Evolutionary conservation across 2,329 filamentous ascomycete genomes (phyloP).

Genomic region (Cladorrhinum sp.): DNA sequence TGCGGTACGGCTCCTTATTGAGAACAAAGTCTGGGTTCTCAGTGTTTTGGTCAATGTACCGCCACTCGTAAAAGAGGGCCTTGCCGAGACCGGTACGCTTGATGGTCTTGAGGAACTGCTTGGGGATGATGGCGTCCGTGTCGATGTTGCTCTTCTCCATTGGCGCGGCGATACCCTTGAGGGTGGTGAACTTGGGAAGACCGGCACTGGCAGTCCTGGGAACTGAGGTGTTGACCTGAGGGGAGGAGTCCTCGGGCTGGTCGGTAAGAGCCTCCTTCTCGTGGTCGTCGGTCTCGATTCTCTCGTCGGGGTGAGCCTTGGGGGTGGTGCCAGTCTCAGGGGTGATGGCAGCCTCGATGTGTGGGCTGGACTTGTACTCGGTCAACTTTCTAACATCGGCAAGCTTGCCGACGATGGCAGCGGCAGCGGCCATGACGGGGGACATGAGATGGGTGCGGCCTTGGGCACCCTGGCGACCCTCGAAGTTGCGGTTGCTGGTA

Average conservation of each 20-base stretch:
- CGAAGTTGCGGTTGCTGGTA: slow-evolving; percentile 96
- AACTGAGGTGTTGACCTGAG: slow-evolving; percentile 61
- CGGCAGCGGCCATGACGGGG: slow-evolving; percentile 91
- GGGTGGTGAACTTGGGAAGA: slow-evolving; percentile 76
- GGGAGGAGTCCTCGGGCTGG: slow-evolving; percentile 59
- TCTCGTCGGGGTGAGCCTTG: slow-evolving; percentile 52
- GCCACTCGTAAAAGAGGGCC: slow-evolving; percentile 82
- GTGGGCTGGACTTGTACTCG: slow-evolving; percentile 54
- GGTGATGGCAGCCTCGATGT: slow-evolving; percentile 56
- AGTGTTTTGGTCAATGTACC: slow-evolving; percentile 69
- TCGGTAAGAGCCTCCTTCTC: slow-evolving; percentile 54
- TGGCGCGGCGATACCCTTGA: slow-evolving; percentile 84
- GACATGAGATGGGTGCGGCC: slow-evolving; percentile 95
- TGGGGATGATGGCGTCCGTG: slow-evolving; percentile 99
- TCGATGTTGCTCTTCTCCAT: slow-evolving; percentile 89
- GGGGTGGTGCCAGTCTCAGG: slow-evolving; percentile 23
- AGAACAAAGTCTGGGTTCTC: slow-evolving; percentile 83
- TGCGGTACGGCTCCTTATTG: slow-evolving; percentile 82
- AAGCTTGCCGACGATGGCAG: slow-evolving; percentile 84
- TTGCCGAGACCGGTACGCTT: slow-evolving; percentile 91
- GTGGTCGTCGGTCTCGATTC: slow-evolving; percentile 48
- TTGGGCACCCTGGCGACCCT: slow-evolving; percentile 88
- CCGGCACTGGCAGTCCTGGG: slow-evolving; percentile 54
- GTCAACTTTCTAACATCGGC: slow-evolving; percentile 83
- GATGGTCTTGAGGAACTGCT: slow-evolving; percentile 99